phyloP scores from a whole-genome alignment of 345 rosid genomes.

The Salix koriyanagi region DNA sequence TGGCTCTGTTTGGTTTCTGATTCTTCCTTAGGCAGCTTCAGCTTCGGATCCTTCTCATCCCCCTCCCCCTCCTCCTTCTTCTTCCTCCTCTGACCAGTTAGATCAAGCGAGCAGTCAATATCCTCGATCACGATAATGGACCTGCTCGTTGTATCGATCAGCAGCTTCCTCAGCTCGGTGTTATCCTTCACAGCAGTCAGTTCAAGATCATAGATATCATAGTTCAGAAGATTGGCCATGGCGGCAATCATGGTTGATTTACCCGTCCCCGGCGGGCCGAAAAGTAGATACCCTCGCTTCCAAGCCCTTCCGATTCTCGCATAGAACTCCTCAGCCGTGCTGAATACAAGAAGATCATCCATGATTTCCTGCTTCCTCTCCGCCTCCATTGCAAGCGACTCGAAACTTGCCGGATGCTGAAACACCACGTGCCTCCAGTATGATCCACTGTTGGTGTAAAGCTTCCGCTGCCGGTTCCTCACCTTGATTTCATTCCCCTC shows the following conservation, averaged over 20 bases:
- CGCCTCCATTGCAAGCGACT: background rate
- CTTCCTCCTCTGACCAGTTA: conserved; percentile 6
- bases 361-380: background rate
- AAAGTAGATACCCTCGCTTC: conserved; percentile 5
- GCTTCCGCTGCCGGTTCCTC: conserved; percentile 3
- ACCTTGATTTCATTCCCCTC: background rate
- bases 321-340: conserved; percentile 3
- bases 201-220: conserved; percentile 1
- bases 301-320: conserved; percentile 10
- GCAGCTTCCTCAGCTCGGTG: conserved; percentile 5
- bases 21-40: background rate
- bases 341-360: background rate
- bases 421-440: conserved; percentile 7
- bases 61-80: background rate
- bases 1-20: background rate
- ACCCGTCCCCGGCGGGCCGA: background rate
- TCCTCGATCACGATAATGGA: conserved; percentile 7
- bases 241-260: conserved; percentile 7
- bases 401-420: conserved; percentile 1
- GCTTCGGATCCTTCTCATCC: background rate
- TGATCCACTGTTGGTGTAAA: conserved; percentile 1
- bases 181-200: conserved; percentile 1
- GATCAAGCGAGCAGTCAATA: conserved; percentile 3
- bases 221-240: conserved; percentile 6
- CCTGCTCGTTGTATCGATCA: conserved; percentile 2